Conservation (phyloP, 2,329 filamentous ascomycete genomes). For the Aureobasidium sp. region DNA sequence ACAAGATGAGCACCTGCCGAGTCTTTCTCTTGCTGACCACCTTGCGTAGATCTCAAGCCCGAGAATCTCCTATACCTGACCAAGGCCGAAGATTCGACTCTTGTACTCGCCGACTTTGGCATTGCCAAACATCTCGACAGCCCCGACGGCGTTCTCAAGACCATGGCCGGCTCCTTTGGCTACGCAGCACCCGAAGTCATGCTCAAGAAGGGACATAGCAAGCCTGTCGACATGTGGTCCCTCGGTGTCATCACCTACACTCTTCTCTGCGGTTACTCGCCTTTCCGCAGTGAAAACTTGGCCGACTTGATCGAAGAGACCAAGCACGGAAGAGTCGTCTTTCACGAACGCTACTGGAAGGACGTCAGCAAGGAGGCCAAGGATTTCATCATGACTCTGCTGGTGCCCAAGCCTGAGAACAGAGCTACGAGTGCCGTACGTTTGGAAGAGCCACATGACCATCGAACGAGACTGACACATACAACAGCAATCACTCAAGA, state of each 20-base stretch:
- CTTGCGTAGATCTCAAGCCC: conserved; percentile 73
- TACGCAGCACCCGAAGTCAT: conserved; percentile 98
- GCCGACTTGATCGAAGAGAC: conserved; percentile 93
- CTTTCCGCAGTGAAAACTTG: conserved; percentile 91
- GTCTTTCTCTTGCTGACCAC: conserved; percentile 18
- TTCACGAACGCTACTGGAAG: conserved; percentile 98
- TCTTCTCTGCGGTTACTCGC: conserved; percentile 93
- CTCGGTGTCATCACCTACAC: conserved; percentile 98
- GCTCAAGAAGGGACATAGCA: conserved; percentile 94
- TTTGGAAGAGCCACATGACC: neutral
- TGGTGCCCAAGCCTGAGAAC: conserved; percentile 68
- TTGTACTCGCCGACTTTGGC: conserved; percentile 94
- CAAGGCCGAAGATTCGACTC: conserved; percentile 63
- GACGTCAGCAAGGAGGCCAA: conserved; percentile 94
- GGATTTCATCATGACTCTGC: conserved; percentile 75
- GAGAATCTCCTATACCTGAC: conserved; percentile 95
- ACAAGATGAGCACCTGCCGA: neutral
- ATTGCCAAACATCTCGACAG: conserved; percentile 96
- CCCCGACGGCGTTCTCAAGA: conserved; percentile 85
- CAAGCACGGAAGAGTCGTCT: conserved; percentile 71
- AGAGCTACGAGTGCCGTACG: conserved; percentile 69
- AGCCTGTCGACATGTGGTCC: conserved; percentile 99
- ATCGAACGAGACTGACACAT: neutral
- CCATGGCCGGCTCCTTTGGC: conserved; percentile 97
- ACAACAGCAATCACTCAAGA: conserved; percentile 61